Base-by-base conservation (phyloP, 768 basidiomycete genomes). In the Auriscalpium vulgare region DNA sequence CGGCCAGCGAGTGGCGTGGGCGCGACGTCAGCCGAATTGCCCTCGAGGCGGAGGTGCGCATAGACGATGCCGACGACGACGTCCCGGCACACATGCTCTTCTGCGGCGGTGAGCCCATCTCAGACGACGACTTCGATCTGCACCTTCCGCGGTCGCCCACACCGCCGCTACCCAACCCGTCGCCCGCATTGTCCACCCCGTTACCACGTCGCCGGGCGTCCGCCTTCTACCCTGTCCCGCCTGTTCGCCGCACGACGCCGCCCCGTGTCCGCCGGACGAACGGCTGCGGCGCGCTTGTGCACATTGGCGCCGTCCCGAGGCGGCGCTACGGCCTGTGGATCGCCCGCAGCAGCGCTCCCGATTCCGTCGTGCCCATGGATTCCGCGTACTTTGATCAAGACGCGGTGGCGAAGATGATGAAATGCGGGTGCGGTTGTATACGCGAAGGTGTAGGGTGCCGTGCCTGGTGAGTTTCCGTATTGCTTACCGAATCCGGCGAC, bases 371-470 rank as follows among this genome's bases (percentile, higher is more conserved):
- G 10, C 71, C 74, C 2, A 72, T 88, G 62, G 80, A 85, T 56
- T 62, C 79, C 6, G 68, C 67, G 10, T 87, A 87, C 67, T 84
- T 87, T 65, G 80, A 82, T 59, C 68, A 75, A 37, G 60, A 70
- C 11, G 70, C 74, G 13, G 71, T 77, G 16, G 74, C 77, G 40
- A 76, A 76, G 66, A 78, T 80, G 66, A 71, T 78, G 55, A 73
- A 72, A 58, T 81, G 77, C 58, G 69, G 79, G 3, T 88, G 86
- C 60, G 84, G 85, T 13, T 88, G 86, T 62, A 66, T 82, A 40
- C 76, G 82, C 37, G 84, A 87, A 66, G 85, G 84, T 6, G 72
- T 88, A 10, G 86, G 83, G 17, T 88, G 86, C 69, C 74, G 77
- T 2, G 74, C 74, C 47, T 85, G 82, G 81, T 76, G 52, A 64